Base-by-base conservation (phyloP, 2,329 filamentous ascomycete genomes). In the Grosmannia clavigera region DNA sequence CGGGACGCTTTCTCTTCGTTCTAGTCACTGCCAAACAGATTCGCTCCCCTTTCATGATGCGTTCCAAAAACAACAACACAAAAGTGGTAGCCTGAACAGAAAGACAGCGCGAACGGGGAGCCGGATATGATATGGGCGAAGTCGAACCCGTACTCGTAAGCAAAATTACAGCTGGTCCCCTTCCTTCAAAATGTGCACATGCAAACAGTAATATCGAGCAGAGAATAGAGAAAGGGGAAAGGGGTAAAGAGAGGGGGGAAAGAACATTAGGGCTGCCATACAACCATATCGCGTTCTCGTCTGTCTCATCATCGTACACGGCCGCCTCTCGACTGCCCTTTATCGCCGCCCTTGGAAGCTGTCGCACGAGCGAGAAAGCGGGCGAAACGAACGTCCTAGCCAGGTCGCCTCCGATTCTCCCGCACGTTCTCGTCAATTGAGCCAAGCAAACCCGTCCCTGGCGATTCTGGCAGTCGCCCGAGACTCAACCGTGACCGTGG, bases 391-490 rank as follows among this genome's bases (percentile, higher is more conserved):
- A 33, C 25, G 51, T 31, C n/a, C 53, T 38, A 16, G n/a, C 22
- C n/a, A n/a, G 3, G 16, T 27, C 19, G 33, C 6, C 35, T 43
- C 33, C 31, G 16, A 22, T 29, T n/a, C 22, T 55, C n/a, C 29
- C 58, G 61, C 27, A 55, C 50, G 51, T 40, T 62, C 29, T 57
- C 54, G 27, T 61, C 61, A 57, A 65, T 67, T 25, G 65, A 58
- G n/a, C 62, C 64, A 16, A 70, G 64, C 60, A 71, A 60, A 19
- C 68, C 64, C 46, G 67, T 69, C 43, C 65, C 65, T 7, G 70
- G 69, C 31, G 64, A 62, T 10, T 62, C 63, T 10, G 65, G 63
- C 43, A 66, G 66, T 38, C 60, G 60, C 6, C 63, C 63, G 46
- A 66, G 55, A 38, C 43, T 40, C 58, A 64, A 60, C 29, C 62